phyloP scores from a whole-genome alignment of 2,329 filamentous ascomycete species.

The Cryphonectria carpinicola region DNA sequence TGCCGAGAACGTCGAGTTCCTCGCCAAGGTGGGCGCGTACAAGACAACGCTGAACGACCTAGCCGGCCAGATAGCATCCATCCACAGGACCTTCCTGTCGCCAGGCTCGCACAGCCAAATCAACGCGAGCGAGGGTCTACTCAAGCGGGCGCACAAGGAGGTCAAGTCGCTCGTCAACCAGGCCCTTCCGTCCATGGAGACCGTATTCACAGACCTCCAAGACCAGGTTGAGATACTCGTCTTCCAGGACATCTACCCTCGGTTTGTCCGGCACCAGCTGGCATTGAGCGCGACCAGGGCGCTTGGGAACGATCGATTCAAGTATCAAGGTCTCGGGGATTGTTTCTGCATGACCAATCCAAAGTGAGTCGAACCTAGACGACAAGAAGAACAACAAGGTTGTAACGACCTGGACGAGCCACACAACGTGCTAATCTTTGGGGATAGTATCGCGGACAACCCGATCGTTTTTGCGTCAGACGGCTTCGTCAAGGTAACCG shows the following conservation, averaged over 20 bases:
- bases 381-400: no score
- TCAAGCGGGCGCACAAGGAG: slow-evolving; percentile 37
- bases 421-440: slow-evolving; percentile 3
- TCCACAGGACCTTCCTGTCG: slow-evolving; percentile 38
- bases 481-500: slow-evolving; percentile 52
- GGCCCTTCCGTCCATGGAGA: slow-evolving; percentile 43
- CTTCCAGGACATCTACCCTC: slow-evolving; percentile 50
- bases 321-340: slow-evolving; percentile 59
- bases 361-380: slow-evolving; percentile 23
- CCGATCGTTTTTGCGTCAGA: slow-evolving; percentile 56
- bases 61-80: slow-evolving; percentile 42
- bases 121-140: slow-evolving; percentile 37
- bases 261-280: slow-evolving; percentile 55
- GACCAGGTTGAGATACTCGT: slow-evolving; percentile 47
- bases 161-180: slow-evolving; percentile 36
- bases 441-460: slow-evolving; percentile 44
- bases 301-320: slow-evolving; percentile 37
- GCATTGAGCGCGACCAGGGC: slow-evolving; percentile 43
- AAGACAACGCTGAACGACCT: slow-evolving; percentile 45
- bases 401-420: slow-evolving; percentile 12
- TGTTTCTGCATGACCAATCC: slow-evolving; percentile 63
- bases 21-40: slow-evolving; percentile 53
- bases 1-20: slow-evolving; percentile 50
- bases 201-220: slow-evolving; percentile 45
- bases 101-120: slow-evolving; percentile 29